A percentile compares a stretch with the other conserved stretches of the same genome.
Conservation (phyloP, 83 land plant species). For the Picea mariana region DNA sequence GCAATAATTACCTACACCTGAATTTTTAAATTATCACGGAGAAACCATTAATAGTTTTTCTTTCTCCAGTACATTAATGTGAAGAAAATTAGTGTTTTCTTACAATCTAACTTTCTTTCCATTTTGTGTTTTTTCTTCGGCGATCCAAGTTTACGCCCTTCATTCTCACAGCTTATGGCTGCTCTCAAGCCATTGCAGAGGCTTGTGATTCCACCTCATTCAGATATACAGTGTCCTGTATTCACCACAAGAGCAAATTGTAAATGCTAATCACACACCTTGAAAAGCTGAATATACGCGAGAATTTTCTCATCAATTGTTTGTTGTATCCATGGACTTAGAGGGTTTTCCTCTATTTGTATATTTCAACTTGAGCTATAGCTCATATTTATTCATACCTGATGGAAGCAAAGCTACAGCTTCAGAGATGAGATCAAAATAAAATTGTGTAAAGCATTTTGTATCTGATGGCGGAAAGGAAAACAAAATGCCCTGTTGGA, state of each 20-base stretch:
- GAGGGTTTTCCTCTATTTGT: constrained; percentile 9
- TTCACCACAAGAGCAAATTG: neutral
- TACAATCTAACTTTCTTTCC: too few relatives aligned
- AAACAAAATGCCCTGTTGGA: neutral
- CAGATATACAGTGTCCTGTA: constrained; percentile 21
- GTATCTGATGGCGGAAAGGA: neutral
- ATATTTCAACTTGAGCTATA: neutral
- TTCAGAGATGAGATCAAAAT: neutral
- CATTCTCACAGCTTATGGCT: constrained; percentile 65
- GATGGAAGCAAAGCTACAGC: neutral
- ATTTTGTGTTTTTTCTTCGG: constrained; percentile 24
- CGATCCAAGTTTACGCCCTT: constrained; percentile 69
- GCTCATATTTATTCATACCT: too few relatives aligned
- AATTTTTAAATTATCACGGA: too few relatives aligned
- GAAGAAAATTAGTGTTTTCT: too few relatives aligned
- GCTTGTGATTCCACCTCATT: constrained; percentile 46
- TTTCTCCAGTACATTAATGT: too few relatives aligned
- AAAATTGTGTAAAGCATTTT: neutral
- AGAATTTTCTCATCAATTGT: neutral
- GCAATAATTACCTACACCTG: too few relatives aligned
- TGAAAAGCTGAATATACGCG: neutral
- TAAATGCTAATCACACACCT: neutral
- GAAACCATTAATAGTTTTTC: too few relatives aligned
- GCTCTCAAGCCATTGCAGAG: constrained; percentile 68
- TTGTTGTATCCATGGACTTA: neutral